Conservation (phyloP, 768 basidiomycete genomes). For the Arthromyces matolae region DNA sequence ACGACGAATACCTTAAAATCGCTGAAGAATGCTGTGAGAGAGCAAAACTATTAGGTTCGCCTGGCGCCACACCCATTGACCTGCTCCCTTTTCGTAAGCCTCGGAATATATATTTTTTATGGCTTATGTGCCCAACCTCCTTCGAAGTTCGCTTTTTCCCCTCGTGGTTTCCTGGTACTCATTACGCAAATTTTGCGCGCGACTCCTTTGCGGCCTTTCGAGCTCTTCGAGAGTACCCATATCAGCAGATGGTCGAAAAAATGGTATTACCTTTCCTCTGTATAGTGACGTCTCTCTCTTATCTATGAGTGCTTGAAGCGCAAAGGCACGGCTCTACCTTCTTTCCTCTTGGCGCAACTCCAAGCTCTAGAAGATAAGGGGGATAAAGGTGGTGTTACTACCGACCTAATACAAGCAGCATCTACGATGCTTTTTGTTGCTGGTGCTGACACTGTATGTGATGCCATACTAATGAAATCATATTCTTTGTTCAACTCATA, state of each 20-base stretch:
- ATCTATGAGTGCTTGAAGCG: neutral
- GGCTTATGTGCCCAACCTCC: neutral
- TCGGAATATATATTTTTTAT: neutral
- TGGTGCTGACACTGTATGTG: slow-evolving; percentile 16
- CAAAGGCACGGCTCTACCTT: slow-evolving; percentile 11
- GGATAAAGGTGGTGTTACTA: neutral
- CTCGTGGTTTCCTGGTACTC: slow-evolving; percentile 21
- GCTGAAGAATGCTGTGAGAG: slow-evolving; percentile 13
- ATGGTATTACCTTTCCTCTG: slow-evolving; percentile 8
- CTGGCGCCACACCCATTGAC: slow-evolving; percentile 19
- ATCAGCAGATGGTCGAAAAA: slow-evolving; percentile 9
- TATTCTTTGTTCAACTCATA: neutral
- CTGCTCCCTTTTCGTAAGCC: slow-evolving; percentile 22
- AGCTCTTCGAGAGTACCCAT: slow-evolving; percentile 15
- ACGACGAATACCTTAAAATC: slow-evolving; percentile 22
- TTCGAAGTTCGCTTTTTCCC: slow-evolving; percentile 16
- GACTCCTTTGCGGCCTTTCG: neutral
- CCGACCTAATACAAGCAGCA: slow-evolving; percentile 6
- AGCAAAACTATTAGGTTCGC: slow-evolving; percentile 10
- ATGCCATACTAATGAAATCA: neutral
- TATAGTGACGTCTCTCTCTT: neutral
- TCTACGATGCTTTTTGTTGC: slow-evolving; percentile 7
- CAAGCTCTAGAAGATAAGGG: neutral
- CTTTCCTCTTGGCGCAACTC: slow-evolving; percentile 12
- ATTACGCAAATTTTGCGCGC: slow-evolving; percentile 13